Conservation (phyloP, 1,284 basidiomycete genomes). For the Fomitopsis palustris region DNA sequence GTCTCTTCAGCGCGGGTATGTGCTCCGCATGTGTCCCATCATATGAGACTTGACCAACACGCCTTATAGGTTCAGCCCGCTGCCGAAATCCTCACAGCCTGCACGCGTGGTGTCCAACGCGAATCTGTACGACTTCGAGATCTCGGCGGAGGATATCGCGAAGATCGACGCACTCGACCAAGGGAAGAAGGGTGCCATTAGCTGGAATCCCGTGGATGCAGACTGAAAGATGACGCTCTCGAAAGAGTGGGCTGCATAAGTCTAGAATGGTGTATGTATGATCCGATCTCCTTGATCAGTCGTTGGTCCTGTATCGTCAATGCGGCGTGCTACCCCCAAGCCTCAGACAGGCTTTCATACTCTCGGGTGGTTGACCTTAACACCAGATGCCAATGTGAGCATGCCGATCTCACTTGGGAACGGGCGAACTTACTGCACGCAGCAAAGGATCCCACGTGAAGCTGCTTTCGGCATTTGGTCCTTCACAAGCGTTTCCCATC, state of each 20-base stretch:
- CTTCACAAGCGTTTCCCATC: too few relatives aligned
- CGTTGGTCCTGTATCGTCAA: not conserved
- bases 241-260: too few relatives aligned
- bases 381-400: too few relatives aligned
- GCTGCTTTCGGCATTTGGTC: too few relatives aligned
- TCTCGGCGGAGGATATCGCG: slow-evolving; percentile 44
- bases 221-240: slow-evolving; percentile 1
- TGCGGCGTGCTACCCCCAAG: not conserved
- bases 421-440: too few relatives aligned
- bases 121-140: slow-evolving; percentile 48
- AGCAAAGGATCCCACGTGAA: too few relatives aligned
- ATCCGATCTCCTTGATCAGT: not conserved
- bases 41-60: not conserved
- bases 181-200: slow-evolving; percentile 40
- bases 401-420: too few relatives aligned
- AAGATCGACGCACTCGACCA: slow-evolving; percentile 44
- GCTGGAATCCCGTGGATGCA: slow-evolving; percentile 46
- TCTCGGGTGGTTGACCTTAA: too few relatives aligned
- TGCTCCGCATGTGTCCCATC: slow-evolving; percentile 7
- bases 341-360: too few relatives aligned
- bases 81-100: slow-evolving; percentile 49
- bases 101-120: slow-evolving; percentile 47
- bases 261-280: not conserved
- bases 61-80: slow-evolving; percentile 35
- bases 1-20: slow-evolving; percentile 55